Conservation (phyloP, 2,329 filamentous ascomycete genomes). For the Alternaria sp. region DNA sequence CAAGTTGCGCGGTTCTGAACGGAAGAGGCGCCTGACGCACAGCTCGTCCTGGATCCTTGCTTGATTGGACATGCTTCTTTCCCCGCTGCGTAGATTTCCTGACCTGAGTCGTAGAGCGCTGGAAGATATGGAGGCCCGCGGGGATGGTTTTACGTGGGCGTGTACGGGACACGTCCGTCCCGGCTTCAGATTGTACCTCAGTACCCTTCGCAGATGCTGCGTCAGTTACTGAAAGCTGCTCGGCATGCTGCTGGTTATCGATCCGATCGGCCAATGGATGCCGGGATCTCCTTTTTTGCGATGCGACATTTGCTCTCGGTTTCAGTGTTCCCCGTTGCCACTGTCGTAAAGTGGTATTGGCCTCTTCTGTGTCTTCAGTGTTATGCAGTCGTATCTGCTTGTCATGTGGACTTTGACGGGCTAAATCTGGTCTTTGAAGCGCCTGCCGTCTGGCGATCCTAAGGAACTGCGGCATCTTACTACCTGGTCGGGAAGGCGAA, state of each 20-base stretch:
- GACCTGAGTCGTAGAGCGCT: conserved; percentile 2
- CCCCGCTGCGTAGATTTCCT: conserved; percentile 1
- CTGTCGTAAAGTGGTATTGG: conserved; percentile 54
- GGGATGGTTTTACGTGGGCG: conserved; percentile 2
- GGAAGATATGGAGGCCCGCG: conserved; percentile 18
- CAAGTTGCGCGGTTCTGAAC: conserved; percentile 50
- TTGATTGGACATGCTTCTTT: not conserved
- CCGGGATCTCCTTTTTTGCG: conserved; percentile 2
- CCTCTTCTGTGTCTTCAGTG: conserved; percentile 61
- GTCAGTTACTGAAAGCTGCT: not conserved
- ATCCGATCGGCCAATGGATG: conserved; percentile 23
- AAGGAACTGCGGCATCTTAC: conserved; percentile 60
- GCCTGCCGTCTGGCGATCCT: conserved; percentile 61
- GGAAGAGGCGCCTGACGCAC: conserved; percentile 9
- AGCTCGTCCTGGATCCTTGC: not conserved
- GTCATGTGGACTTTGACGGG: conserved; percentile 58
- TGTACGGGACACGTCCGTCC: not conserved
- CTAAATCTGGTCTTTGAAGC: conserved; percentile 55
- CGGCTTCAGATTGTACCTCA: not conserved
- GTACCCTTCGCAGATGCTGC: not conserved
- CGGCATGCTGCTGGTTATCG: conserved; percentile 26
- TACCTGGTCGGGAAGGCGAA: conserved; percentile 30
- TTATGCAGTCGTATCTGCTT: conserved; percentile 62
- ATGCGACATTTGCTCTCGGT: conserved; percentile 15
- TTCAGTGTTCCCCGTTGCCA: conserved; percentile 57